Evolutionary conservation across 2,329 filamentous ascomycete genomes (phyloP).

Genomic region (Phaeosphaeria sp.): DNA sequence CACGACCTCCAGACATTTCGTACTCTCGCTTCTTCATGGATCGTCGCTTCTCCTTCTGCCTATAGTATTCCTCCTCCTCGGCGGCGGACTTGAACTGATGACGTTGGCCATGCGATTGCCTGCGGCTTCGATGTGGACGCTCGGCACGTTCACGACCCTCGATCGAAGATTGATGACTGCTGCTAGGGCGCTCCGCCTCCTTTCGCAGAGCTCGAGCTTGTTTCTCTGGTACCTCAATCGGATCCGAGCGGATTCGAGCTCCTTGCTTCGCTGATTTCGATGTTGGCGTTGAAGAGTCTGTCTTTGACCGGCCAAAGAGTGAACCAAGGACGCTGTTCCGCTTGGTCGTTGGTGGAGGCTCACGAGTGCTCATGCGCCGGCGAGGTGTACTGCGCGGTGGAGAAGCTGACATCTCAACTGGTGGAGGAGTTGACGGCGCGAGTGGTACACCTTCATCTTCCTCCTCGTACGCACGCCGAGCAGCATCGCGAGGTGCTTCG

Average conservation of each 20-base stretch:
- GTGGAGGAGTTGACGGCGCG: conserved; percentile 12
- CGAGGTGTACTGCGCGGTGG: conserved; percentile 34
- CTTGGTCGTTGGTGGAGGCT: conserved; percentile 31
- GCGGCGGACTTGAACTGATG: conserved; percentile 34
- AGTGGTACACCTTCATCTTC: conserved; percentile 14
- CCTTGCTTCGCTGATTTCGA: conserved; percentile 33
- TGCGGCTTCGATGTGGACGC: conserved; percentile 39
- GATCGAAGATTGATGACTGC: conserved; percentile 41
- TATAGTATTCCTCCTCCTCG: conserved; percentile 43
- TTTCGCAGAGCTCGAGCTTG: conserved; percentile 21
- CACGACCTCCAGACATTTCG: conserved; percentile 36
- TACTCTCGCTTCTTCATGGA: conserved; percentile 31
- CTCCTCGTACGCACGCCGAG: conserved; percentile 25
- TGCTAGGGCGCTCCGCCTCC: conserved; percentile 31
- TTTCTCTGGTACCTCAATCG: conserved; percentile 23
- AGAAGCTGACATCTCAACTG: conserved; percentile 19
- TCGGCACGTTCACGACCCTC: conserved; percentile 40
- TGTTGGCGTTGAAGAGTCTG: conserved; percentile 31
- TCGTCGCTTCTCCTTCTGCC: conserved; percentile 38
- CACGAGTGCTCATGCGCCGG: conserved; percentile 34
- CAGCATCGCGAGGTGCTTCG: conserved; percentile 40
- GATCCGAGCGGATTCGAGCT: conserved; percentile 32
- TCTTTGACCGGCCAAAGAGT: conserved; percentile 42
- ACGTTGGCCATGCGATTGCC: conserved; percentile 33
- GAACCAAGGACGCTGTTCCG: conserved; percentile 42